Evolutionary conservation across 2,329 filamentous ascomycete species (phyloP).

Genomic region (Aspergillus sojae): DNA sequence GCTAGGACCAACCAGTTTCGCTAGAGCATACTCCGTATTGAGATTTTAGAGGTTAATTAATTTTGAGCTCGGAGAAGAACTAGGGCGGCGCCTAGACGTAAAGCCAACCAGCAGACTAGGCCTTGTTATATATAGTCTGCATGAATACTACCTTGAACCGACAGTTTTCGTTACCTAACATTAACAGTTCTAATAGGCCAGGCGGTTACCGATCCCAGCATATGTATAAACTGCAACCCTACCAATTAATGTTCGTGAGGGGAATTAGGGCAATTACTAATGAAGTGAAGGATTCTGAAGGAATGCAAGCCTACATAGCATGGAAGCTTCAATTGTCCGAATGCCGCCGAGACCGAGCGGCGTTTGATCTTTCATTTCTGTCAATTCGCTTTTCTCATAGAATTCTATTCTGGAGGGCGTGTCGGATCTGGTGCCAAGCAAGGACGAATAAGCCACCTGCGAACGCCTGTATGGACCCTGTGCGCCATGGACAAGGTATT

Average conservation of each 20-base stretch:
- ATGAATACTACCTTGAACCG: background rate
- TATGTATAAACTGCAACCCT: background rate
- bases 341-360: background rate
- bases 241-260: background rate
- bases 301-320: background rate
- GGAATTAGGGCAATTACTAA: background rate
- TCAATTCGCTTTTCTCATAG: background rate
- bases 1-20: background rate
- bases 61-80: background rate
- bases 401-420: background rate
- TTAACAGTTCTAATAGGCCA: background rate
- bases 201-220: background rate
- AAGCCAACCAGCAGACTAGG: background rate
- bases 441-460: background rate
- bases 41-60: background rate
- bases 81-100: background rate
- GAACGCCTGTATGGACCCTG: background rate
- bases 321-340: background rate
- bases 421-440: too few species aligned
- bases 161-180: background rate
- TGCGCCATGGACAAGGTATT: background rate
- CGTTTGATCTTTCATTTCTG: background rate
- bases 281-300: background rate
- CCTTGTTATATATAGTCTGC: background rate
- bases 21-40: background rate